phyloP scores from a whole-genome alignment of 2,329 filamentous ascomycete genomes.

The Botryosphaeria dothidea region DNA sequence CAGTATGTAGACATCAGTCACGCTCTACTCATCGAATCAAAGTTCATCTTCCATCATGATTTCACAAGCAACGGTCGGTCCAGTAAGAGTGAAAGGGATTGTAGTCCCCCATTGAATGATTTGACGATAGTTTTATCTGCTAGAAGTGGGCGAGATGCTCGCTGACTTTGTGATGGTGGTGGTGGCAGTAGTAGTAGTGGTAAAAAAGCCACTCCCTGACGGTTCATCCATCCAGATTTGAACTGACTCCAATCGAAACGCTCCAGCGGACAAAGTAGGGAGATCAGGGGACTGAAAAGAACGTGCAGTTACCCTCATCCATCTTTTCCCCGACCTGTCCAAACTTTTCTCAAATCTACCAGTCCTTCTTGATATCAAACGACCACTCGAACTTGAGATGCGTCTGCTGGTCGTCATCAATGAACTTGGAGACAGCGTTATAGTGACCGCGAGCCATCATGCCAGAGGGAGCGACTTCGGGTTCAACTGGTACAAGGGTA shows the following conservation, averaged over 20 bases:
- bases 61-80: background rate
- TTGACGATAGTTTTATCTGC: background rate
- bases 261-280: background rate
- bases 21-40: background rate
- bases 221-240: background rate
- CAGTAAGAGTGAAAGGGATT: background rate
- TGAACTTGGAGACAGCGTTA: constrained; percentile 83
- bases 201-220: background rate
- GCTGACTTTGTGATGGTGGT: background rate
- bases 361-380: constrained; percentile 96
- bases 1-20: background rate
- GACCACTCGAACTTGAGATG: constrained; percentile 95
- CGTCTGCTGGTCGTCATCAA: constrained; percentile 90
- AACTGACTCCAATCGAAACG: background rate
- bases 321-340: background rate
- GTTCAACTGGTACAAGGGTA: constrained; percentile 62
- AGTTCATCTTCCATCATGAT: too few species aligned
- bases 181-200: constrained; percentile 3
- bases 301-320: background rate
- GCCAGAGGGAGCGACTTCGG: constrained; percentile 88
- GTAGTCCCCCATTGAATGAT: background rate
- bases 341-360: constrained; percentile 56
- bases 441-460: constrained; percentile 91
- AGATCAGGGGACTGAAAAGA: constrained; percentile 6
- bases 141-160: constrained; percentile 4